These are phyloP conservation scores for Penicillium sp. DNA, from an alignment of 2,329 filamentous ascomycete genomes.

Conservation along the genomic window DNA sequence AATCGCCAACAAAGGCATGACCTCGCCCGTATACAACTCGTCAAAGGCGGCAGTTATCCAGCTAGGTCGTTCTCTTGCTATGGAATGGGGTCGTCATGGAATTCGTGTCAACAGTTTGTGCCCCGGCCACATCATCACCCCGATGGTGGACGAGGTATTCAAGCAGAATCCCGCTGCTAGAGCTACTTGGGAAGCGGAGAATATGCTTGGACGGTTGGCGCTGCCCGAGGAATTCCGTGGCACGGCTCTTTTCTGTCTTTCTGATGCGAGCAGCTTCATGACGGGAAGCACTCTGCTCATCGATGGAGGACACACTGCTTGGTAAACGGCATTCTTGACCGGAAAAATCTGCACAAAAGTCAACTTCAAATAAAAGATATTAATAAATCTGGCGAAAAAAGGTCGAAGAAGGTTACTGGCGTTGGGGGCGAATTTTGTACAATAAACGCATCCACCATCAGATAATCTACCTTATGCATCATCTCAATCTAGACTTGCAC, in stretches of 20 bases:
- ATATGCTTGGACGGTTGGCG: conserved; percentile 48
- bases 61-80: conserved; percentile 44
- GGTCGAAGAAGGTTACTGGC: not conserved
- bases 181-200: conserved; percentile 39
- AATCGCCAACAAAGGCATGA: conserved; percentile 43
- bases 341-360: not conserved
- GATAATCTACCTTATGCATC: not conserved
- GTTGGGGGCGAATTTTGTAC: not conserved
- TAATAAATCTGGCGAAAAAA: not conserved
- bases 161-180: conserved; percentile 58
- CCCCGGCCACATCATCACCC: conserved; percentile 50
- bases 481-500: too few species aligned
- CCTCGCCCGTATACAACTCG: conserved; percentile 43
- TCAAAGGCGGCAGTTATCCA: conserved; percentile 50
- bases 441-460: not conserved
- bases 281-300: conserved; percentile 61
- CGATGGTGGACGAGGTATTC: conserved; percentile 77
- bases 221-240: conserved; percentile 53
- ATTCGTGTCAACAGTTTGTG: conserved; percentile 49
- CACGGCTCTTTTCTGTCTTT: conserved; percentile 59
- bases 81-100: conserved; percentile 45
- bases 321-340: conserved; percentile 20
- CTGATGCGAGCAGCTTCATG: conserved; percentile 62
- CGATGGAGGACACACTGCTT: conserved; percentile 58
- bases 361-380: not conserved